Evolutionary conservation across 129 eudicot genomes (phyloP), one percentile per base, ranked within the genome.

Genomic region (Saussurea involucrata): DNA sequence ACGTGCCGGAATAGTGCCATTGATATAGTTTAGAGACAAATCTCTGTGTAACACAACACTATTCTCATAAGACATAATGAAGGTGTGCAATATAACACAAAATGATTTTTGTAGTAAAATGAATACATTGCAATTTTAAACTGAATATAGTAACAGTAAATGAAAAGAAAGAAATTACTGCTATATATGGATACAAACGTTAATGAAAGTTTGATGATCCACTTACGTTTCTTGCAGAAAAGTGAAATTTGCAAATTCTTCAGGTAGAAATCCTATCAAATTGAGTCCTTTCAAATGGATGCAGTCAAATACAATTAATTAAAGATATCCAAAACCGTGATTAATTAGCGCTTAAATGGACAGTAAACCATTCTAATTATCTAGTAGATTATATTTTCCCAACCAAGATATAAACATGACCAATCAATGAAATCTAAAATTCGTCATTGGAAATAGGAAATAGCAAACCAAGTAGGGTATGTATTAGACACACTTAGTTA

Each of bases 161-260:
- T 17, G 24, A 58, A 58, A 58, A 44, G 15, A 11, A 44, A 44
- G n/a, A n/a, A n/a, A n/a, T n/a, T n/a, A n/a, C 40, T 34, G 11
- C 17, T n/a, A n/a, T 12, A 13, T 44, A 44, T 11, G 57, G 17
- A 33, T 33, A 28, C 4, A 18, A 18, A 63, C 13, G 60, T 36
- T 20, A 24, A 25, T 32, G 29, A 70, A 12, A 63, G 58, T 15
- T 49, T 17, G 58, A 49, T 49, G 58, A 21, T 49, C 58, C 58
- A 49, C 96, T 87, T 82, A 95, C 98, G 91, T 34, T 80, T 80
- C 92, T n/a, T n/a, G n/a, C n/a, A n/a, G n/a, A n/a, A n/a, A n/a
- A n/a, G n/a, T n/a, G n/a, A n/a, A n/a, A n/a, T 81, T 82, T 21
- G 73, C 86, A 80, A 95, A 91, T 70, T 87, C 97, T 81, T 34